Base-by-base conservation (phyloP, 2,329 filamentous ascomycete genomes). In the Diatrype stigma region DNA sequence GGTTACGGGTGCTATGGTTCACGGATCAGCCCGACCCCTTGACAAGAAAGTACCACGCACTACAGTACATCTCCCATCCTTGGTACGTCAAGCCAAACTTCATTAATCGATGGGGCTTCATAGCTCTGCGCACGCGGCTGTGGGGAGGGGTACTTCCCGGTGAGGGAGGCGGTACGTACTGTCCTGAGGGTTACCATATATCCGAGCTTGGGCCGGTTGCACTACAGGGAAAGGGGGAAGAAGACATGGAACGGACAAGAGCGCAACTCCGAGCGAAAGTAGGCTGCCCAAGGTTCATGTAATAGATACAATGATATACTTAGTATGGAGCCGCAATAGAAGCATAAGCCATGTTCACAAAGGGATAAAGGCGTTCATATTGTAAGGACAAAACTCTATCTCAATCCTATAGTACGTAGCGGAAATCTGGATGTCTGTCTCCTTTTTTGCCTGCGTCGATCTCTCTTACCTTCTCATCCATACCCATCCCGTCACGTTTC, bases 71-170 rank as follows among this genome's bases (percentile, higher is more conserved):
- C 34, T 68, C 73, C 0, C 73, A 76, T 10, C 80, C 80, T 8
- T 81, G 77, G 65, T 82, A 81, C 58, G 70, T 79, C 44, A 72
- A 76, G 58, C 72, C 71, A 23, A 79, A 72, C 0, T 64, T 71
- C 45, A 73, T 66, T 72, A 75, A 69, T 53, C 70, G 70, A 40
- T 83, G 72, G 74, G 74, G 73, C 26, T 76, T 69, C 0, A 62
- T 61, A 45, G 77, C 70, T 0, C 72, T 70, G 70, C 48, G 75
- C 11, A 74, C 70, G 26, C 67, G 76, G 61, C 45, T 71, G 4
- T 58, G 74, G 26, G 76, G 78, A 2, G 65, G 69, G 19, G 70
- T 73, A 22, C 56, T 79, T 16, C 78, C 79, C 0, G 76, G 75
- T 17, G 71, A 78, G 44, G 66, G 72, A 26, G 71, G 69, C 3